These are phyloP conservation scores for Pseudocohnilembus persalinus DNA, from an alignment of 169 alveolate species.

Conservation along the genomic window DNA sequence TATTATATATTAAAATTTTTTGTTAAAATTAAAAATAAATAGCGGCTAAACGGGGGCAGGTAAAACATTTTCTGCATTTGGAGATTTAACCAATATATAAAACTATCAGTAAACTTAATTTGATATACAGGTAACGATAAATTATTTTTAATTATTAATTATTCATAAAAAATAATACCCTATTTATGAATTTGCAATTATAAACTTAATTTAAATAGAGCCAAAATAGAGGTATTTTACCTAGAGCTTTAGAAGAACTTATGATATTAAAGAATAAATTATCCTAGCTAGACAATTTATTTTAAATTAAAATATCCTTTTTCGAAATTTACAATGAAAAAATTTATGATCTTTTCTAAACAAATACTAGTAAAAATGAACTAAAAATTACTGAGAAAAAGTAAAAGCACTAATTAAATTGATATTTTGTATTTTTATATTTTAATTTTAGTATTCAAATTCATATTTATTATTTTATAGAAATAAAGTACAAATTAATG, in stretches of 20 bases:
- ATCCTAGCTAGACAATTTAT: too few relatives aligned
- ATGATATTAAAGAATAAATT: conserved; percentile 4
- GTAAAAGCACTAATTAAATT: neutral
- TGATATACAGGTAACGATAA: neutral
- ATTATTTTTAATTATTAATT: too few relatives aligned
- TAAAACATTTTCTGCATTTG: conserved; percentile 62
- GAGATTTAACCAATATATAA: conserved; percentile 11
- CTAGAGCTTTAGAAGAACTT: conserved; percentile 49
- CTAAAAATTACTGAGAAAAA: conserved; percentile 60
- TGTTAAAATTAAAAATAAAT: neutral
- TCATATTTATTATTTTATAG: too few relatives aligned
- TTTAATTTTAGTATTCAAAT: too few relatives aligned
- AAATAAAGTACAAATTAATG: too few relatives aligned
- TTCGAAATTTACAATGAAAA: conserved; percentile 71
- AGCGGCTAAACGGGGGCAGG: conserved; percentile 80
- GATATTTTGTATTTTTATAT: too few relatives aligned
- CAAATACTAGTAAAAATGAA: conserved; percentile 13
- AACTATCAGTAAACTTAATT: neutral
- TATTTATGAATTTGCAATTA: conserved; percentile 27
- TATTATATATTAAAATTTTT: neutral
- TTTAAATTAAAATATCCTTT: conserved; percentile 37
- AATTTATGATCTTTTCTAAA: conserved; percentile 30
- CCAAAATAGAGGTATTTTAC: conserved; percentile 58
- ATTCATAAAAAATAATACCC: conserved; percentile 36
- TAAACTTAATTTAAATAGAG: conserved; percentile 22